These are phyloP conservation scores for Trypethelium eluteriae DNA, from an alignment of 495 filamentous ascomycete genomes.

Conservation along the genomic window DNA sequence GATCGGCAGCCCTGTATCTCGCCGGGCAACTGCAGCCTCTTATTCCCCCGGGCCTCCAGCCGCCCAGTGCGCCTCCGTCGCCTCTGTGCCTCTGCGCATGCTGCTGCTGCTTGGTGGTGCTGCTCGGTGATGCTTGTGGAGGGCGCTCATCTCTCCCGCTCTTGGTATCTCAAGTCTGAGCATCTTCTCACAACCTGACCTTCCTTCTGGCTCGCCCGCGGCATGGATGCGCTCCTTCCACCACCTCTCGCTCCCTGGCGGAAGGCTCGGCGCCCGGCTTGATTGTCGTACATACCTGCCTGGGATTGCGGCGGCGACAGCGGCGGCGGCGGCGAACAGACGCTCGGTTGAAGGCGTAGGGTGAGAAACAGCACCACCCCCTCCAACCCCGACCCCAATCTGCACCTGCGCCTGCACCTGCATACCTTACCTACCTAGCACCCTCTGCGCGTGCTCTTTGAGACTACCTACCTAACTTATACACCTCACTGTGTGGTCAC, in stretches of 20 bases:
- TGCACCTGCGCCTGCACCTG: too few species aligned
- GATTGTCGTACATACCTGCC: neutral
- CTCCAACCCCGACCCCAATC: neutral
- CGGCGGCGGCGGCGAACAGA: too few species aligned
- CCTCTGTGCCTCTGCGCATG: too few species aligned
- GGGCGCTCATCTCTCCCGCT: neutral
- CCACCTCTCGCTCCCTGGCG: neutral
- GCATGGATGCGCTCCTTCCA: neutral
- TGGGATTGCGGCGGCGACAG: too few species aligned
- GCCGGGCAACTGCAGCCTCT: slow-evolving; percentile 10
- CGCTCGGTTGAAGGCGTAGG: neutral
- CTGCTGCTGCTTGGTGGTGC: too few species aligned
- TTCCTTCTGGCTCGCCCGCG: neutral
- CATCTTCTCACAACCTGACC: too few species aligned
- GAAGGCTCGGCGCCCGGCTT: neutral
- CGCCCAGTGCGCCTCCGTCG: neutral
- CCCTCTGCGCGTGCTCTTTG: neutral
- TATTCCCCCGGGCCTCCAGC: slow-evolving; percentile 1
- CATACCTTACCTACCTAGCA: neutral
- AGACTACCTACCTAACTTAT: too few species aligned
- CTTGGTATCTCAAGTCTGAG: neutral
- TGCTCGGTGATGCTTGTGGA: neutral
- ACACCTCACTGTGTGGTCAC: slow-evolving; percentile 1
- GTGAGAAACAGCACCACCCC: slow-evolving; percentile 1
- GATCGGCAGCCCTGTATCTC: neutral